phyloP scores from a whole-genome alignment of 441 rosid genomes.

The Aquilaria agallochum region DNA sequence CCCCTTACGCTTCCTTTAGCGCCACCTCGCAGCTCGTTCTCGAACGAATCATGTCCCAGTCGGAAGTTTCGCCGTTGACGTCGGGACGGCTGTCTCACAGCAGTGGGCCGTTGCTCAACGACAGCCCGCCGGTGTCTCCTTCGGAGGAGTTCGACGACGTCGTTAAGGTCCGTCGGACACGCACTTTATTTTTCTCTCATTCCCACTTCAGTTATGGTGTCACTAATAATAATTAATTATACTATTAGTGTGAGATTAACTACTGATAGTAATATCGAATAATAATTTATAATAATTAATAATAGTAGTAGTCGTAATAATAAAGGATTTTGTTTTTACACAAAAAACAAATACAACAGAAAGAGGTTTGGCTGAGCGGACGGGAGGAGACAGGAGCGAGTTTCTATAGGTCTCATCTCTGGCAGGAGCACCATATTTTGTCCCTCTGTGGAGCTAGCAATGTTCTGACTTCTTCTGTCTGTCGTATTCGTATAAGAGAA shows the following conservation, averaged over 20 bases:
- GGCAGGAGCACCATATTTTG: slow-evolving; percentile 7
- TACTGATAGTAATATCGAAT: no score
- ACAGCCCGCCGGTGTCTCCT: slow-evolving; percentile 81
- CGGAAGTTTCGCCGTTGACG: slow-evolving; percentile 86
- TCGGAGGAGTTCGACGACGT: slow-evolving; percentile 86
- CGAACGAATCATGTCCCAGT: slow-evolving; percentile 92
- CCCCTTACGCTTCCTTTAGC: slow-evolving; percentile 57
- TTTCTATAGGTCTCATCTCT: slow-evolving; percentile 16
- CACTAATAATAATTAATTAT: background rate
- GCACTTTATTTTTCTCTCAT: background rate
- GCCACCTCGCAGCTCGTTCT: slow-evolving; percentile 91
- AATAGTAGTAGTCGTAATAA: no score
- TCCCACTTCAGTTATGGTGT: background rate
- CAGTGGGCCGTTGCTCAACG: slow-evolving; percentile 79
- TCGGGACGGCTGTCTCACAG: slow-evolving; percentile 96
- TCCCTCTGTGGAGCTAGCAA: slow-evolving; percentile 6
- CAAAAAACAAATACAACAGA: slow-evolving; percentile 1
- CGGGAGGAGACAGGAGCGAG: slow-evolving; percentile 14
- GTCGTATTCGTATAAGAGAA: no score
- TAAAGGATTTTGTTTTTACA: background rate
- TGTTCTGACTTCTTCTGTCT: slow-evolving; percentile 12
- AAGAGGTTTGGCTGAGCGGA: background rate
- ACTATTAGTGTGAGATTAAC: no score
- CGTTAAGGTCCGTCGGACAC: slow-evolving; percentile 46
- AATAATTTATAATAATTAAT: no score